Base-by-base conservation (phyloP, 768 basidiomycete genomes). In the Pisolithus microcarpus region DNA sequence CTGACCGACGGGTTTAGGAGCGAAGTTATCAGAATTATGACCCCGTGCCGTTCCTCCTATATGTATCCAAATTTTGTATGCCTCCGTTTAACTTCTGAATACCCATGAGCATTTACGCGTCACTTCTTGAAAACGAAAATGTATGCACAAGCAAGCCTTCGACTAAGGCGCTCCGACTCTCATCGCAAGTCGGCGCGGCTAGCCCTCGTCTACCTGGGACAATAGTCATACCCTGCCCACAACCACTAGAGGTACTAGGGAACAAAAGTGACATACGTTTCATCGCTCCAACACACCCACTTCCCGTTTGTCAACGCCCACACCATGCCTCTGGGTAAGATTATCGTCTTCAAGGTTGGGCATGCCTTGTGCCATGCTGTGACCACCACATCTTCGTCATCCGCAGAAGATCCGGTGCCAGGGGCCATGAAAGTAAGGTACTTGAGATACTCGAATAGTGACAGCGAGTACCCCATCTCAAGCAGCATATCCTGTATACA, bases 341-440 rank as follows among this genome's bases (percentile, higher is more conserved):
- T 83, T 48, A 85, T 80, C 0, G 84, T 84, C 51, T 71, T 71
- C 28, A 85, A 68, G 0, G 81, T 80, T 4, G 80, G 78, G 62
- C 83, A 85, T 23, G 75, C 74, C 19, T 62, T 56, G 49, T 78
- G 76, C 83, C 82, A 85, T 42, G 65, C 58, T 43, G 65, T 65
- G n/a, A 78, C 83, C 10, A 84, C 74, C 53, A 66, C 64, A 15
- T 69, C 67, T 59, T 85, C 82, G 49, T 76, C 70, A 8, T 68
- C 57, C 21, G 61, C 56, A 26, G 58, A 46, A 43, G 50, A 26
- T 16, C 38, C 39, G 19, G 55, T 1, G 15, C 65, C 65, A 5
- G 75, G 72, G 2, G 78, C 77, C 72, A 84, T 81, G 58, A 81
- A 80, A 7, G 82, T 83, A 19, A 84, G 72, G 52, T 80, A 82